Conservation (phyloP, 78 protist genomes). For the Guillardia theta region DNA sequence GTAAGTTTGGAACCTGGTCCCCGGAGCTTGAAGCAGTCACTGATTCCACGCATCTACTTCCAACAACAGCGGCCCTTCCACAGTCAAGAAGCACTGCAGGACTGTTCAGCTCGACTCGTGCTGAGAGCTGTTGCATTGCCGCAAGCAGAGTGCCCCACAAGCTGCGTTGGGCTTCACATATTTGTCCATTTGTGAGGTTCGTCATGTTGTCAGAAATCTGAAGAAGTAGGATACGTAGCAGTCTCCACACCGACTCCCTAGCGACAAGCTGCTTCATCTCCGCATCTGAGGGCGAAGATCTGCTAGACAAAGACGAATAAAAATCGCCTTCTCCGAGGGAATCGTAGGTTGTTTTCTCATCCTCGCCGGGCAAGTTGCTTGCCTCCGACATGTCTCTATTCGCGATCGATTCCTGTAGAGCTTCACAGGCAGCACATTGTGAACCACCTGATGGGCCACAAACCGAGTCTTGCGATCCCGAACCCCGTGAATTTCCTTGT, state of each 20-base stretch:
- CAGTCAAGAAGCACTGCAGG: neutral
- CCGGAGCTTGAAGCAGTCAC: neutral
- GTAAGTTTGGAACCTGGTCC: neutral
- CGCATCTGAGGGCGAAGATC: neutral
- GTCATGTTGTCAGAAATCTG: too few species aligned
- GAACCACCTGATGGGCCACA: neutral
- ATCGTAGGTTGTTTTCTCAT: too few species aligned
- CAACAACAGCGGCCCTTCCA: neutral
- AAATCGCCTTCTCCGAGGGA: neutral
- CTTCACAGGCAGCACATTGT: neutral
- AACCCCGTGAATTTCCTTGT: neutral
- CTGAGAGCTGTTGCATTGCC: neutral
- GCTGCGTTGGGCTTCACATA: neutral
- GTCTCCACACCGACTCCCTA: neutral
- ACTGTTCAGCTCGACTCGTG: neutral
- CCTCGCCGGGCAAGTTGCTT: neutral
- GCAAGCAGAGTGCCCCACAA: constrained; percentile 14
- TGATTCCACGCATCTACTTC: neutral
- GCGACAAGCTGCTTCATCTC: neutral
- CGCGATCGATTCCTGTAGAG: neutral
- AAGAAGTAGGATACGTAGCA: neutral
- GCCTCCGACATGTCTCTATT: neutral
- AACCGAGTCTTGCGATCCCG: neutral
- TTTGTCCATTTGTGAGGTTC: too few species aligned
- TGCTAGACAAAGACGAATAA: neutral